Base-by-base conservation (phyloP, 2,329 filamentous ascomycete species). In the Fusarium sp. region DNA sequence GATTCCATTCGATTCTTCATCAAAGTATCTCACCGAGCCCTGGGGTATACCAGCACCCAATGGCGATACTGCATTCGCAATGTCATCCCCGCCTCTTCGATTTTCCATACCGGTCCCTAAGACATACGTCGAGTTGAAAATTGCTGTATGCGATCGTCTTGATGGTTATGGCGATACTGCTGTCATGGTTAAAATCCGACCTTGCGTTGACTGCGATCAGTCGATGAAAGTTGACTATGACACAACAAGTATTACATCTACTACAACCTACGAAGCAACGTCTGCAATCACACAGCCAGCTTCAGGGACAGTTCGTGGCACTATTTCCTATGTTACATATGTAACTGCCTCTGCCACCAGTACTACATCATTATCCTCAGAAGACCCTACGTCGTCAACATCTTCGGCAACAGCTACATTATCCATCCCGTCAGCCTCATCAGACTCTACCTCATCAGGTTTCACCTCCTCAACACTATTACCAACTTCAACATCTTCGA, bases 91-190 rank as follows among this genome's bases (percentile, higher is more conserved):
- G 0, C 51, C 51, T 14, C 51, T 54, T 3, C 31, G 28, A 14
- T 54, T 54, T 4, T 45, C 39, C 2, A 44, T 53, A 4, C 50
- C 50, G 5, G 0, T 53, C 9, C 10, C 26, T 1, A 34, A 24
- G 17, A 1, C 26, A 15, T 3, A 4, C 6, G 3, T 26, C 4
- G 20, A 45, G 13, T 20, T 54, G 17, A 46, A 8, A 6, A 36
- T 54, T 36, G 39, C 31, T 3, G 17, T 46, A 31, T 54, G 40
- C 14, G 51, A 54, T 22, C 39, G 40, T 20, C 31, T 46, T 1
- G 22, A 45, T 10, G 39, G 51, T 5, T 45, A 38, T 5, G 39
- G 39, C 7, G 51, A 54, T 20, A 54, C 51, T 28, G 51, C 51
- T 3, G 17, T 46, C 14, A 38, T 54, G 51, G 17, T 54, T 2